phyloP scores from a whole-genome alignment of 164 flowering plant species.

The Buxus sempervirens region DNA sequence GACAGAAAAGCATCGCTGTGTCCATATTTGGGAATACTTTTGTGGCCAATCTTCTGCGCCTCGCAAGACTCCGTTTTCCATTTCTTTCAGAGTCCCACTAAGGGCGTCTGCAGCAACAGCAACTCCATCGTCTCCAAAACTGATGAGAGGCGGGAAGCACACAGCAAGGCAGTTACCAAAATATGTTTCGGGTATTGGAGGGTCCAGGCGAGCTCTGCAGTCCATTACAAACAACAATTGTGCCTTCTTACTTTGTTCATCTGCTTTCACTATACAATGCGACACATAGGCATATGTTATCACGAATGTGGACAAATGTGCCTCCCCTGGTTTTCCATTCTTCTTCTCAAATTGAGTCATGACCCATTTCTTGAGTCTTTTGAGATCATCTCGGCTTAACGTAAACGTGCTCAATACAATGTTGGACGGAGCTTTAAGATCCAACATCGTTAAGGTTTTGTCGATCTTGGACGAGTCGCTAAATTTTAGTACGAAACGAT shows the following conservation, averaged over 20 bases:
- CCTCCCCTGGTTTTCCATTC: not conserved
- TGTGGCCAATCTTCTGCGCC: constrained; percentile 7
- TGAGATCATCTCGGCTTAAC: constrained; percentile 6
- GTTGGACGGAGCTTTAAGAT: not conserved
- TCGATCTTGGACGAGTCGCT: not conserved
- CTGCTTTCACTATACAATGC: constrained; percentile 27
- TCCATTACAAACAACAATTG: constrained; percentile 20
- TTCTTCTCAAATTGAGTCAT: not conserved
- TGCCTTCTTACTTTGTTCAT: not conserved
- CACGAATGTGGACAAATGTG: constrained; percentile 24
- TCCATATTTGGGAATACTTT: not conserved
- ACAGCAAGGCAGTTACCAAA: constrained; percentile 29
- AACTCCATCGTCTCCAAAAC: constrained; percentile 22
- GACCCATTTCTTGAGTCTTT: not conserved
- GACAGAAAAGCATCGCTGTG: constrained; percentile 8
- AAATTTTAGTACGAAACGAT: not conserved
- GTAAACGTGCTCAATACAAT: not conserved
- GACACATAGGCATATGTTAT: constrained; percentile 21
- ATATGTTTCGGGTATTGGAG: constrained; percentile 21
- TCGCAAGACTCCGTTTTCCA: constrained; percentile 4
- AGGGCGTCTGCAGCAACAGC: constrained; percentile 20
- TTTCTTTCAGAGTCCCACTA: constrained; percentile 9
- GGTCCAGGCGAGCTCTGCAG: constrained; percentile 21
- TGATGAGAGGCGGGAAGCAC: not conserved
- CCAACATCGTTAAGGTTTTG: not conserved